Evolutionary conservation across 495 filamentous ascomycete genomes (phyloP).

Genomic region (Sabuloglossum arenarium): DNA sequence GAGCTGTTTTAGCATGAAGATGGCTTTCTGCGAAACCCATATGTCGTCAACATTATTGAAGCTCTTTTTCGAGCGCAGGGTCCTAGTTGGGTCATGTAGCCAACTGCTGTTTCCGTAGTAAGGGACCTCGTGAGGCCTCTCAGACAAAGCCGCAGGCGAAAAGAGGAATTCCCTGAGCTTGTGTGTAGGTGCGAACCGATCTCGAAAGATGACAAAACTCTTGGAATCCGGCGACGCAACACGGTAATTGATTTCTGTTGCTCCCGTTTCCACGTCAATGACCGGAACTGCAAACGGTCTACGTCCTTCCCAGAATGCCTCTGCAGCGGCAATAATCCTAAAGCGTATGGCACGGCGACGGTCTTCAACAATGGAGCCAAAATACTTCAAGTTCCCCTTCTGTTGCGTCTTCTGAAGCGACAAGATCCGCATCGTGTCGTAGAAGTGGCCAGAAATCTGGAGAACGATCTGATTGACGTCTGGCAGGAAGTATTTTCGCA

Average conservation of each 20-base stretch:
- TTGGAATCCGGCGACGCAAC: background rate
- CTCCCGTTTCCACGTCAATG: background rate
- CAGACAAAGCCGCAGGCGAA: background rate
- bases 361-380: background rate
- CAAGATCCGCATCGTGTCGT: background rate
- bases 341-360: background rate
- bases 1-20: background rate
- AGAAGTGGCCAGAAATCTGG: background rate
- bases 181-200: background rate
- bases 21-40: background rate
- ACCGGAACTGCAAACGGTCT: background rate
- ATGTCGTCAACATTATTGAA: background rate
- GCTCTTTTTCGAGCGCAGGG: background rate
- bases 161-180: slow-evolving; percentile 1
- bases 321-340: background rate
- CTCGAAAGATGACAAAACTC: background rate
- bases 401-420: background rate
- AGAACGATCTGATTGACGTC: background rate
- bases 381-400: background rate
- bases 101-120: background rate
- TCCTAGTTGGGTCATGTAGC: background rate
- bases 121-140: background rate
- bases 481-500: background rate
- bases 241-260: background rate
- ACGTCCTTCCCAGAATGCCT: slow-evolving; percentile 1